phyloP scores from a whole-genome alignment of 2,329 filamentous ascomycete species.

The Verticillium nonalfalfae region DNA sequence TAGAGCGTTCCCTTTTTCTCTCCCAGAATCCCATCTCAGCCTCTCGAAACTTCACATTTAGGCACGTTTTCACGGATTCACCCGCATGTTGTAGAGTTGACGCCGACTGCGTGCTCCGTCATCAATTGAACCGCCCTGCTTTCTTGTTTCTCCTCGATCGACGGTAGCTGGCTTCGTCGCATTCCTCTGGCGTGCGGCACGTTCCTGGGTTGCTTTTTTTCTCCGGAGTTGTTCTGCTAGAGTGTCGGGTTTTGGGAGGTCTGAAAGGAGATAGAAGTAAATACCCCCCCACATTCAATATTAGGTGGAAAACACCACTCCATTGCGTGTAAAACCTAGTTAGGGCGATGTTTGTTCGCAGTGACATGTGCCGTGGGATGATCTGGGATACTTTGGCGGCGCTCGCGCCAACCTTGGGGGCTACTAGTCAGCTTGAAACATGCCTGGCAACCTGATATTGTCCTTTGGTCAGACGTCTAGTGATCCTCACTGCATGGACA shows the following conservation, averaged over 20 bases:
- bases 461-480: too few species aligned
- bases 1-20: neutral
- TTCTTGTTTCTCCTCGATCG: neutral
- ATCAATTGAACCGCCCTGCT: neutral
- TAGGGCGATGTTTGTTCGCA: too few species aligned
- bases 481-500: too few species aligned
- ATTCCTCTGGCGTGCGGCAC: neutral
- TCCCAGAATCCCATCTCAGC: neutral
- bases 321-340: too few species aligned
- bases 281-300: neutral
- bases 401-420: too few species aligned
- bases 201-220: neutral
- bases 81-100: neutral
- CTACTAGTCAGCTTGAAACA: too few species aligned
- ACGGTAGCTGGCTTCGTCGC: neutral
- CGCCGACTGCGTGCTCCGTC: too few species aligned
- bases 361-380: too few species aligned
- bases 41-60: neutral
- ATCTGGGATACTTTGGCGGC: too few species aligned
- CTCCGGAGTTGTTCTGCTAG: neutral
- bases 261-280: neutral
- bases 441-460: too few species aligned
- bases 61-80: neutral
- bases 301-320: neutral
- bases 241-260: neutral